phyloP scores from a whole-genome alignment of 768 basidiomycete species.

The Mycena filopes region DNA sequence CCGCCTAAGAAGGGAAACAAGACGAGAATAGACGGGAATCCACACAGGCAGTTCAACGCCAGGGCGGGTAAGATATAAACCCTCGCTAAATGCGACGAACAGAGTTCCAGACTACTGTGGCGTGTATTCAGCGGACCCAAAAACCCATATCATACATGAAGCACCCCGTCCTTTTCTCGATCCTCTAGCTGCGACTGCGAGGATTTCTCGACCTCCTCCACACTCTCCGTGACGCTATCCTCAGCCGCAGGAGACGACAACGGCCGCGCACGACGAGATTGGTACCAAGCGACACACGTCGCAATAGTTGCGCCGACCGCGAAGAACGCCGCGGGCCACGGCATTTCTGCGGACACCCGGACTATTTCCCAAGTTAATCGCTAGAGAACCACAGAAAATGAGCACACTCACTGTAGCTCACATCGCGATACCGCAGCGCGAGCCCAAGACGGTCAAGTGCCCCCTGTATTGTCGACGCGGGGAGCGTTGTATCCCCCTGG shows the following conservation, averaged over 20 bases:
- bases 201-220: background rate
- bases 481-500: conserved; percentile 13
- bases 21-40: no score
- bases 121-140: background rate
- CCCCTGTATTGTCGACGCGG: conserved; percentile 4
- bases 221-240: conserved; percentile 5
- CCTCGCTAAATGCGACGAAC: no score
- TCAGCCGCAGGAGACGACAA: background rate
- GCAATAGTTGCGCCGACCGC: conserved; percentile 4
- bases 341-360: conserved; percentile 15
- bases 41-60: no score
- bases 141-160: background rate
- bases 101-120: background rate
- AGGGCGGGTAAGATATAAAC: no score
- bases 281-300: conserved; percentile 24
- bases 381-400: no score
- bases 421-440: conserved; percentile 22
- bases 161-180: background rate
- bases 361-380: conserved; percentile 8
- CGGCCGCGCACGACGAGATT: conserved; percentile 8
- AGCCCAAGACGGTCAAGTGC: conserved; percentile 27
- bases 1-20: no score
- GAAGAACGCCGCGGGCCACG: conserved; percentile 19
- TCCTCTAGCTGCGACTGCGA: no score
- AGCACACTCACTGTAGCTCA: conserved; percentile 26